Evolutionary conservation across 768 basidiomycete genomes (phyloP).

Genomic region (Phaffia tasmanica): DNA sequence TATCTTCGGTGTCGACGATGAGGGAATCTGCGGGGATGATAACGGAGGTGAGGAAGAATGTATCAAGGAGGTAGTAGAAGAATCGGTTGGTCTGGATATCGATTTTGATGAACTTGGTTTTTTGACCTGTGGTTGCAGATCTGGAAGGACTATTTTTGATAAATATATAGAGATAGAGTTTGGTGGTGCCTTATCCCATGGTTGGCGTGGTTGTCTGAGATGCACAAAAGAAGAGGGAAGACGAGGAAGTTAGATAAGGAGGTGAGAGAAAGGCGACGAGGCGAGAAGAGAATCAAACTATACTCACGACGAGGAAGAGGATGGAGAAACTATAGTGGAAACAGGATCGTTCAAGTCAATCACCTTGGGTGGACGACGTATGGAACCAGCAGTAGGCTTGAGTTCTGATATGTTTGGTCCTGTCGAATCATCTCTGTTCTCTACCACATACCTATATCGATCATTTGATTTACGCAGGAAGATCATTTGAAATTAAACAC

Average conservation of each 20-base stretch:
- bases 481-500: too few relatives aligned
- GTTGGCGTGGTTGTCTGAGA: background rate
- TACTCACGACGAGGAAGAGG: background rate
- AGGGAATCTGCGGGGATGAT: background rate
- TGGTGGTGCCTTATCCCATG: slow-evolving; percentile 12
- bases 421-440: background rate
- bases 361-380: background rate
- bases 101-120: background rate
- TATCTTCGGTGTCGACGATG: background rate
- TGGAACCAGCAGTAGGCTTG: background rate
- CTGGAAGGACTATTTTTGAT: slow-evolving; percentile 17
- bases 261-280: background rate
- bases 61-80: background rate
- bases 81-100: background rate
- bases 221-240: background rate
- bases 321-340: background rate
- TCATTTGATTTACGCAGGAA: too few relatives aligned
- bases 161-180: slow-evolving; percentile 14
- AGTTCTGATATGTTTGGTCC: background rate
- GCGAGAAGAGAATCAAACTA: too few relatives aligned
- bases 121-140: slow-evolving; percentile 14
- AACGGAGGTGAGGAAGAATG: background rate
- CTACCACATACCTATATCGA: slow-evolving; percentile 14
- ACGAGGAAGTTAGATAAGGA: background rate
- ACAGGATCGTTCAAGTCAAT: slow-evolving; percentile 19